Base-by-base conservation (phyloP, 208 protist species). In the Crithidia acanthocephali region DNA sequence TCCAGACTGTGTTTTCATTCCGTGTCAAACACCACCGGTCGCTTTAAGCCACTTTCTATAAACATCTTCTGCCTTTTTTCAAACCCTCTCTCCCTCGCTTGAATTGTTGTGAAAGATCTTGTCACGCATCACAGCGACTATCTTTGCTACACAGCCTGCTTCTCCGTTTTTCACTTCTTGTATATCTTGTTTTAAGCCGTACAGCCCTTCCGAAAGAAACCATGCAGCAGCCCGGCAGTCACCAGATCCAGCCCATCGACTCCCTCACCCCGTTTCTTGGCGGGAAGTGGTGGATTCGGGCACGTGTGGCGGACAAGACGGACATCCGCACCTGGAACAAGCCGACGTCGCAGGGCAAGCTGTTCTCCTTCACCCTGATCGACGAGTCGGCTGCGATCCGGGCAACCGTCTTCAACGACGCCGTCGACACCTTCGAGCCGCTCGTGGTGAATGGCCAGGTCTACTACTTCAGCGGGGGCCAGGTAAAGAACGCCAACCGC, bases 241-340 rank as follows among this genome's bases (percentile, higher is more conserved):
- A 93, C 45, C 90, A 97, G 72, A 88, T 95, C 75, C 93, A 97
- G 72, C 94, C 94, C 55, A 98, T 98, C 73, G 90, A 95, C 76
- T 96, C 94, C 58, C 77, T 98, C 47, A 96, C 91, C 11, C 90
- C 92, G 15, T 95, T 97, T 48, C 63, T 96, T 13, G 91, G 88
- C 25, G 85, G 87, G 15, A 90, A 93, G 80, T 97, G 92, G 94
- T 95, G 86, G 81, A 97, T 98, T 53, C 81, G 90, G 27, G 94
- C 92, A 2, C 90, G 94, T 37, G 92, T 98, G 25, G 92, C 89
- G 9, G 94, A 98, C 80, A 97, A 95, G 82, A 91, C 74, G 2
- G 86, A 94, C 74, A 73, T 97, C n/a, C 88, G 94, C 45, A 97
- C 91, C 25, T 98, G 94, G 92, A 94, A 93, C 73, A 98, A 98